phyloP scores from a whole-genome alignment of 2,329 filamentous ascomycete genomes.

The Falciphora oryzae region DNA sequence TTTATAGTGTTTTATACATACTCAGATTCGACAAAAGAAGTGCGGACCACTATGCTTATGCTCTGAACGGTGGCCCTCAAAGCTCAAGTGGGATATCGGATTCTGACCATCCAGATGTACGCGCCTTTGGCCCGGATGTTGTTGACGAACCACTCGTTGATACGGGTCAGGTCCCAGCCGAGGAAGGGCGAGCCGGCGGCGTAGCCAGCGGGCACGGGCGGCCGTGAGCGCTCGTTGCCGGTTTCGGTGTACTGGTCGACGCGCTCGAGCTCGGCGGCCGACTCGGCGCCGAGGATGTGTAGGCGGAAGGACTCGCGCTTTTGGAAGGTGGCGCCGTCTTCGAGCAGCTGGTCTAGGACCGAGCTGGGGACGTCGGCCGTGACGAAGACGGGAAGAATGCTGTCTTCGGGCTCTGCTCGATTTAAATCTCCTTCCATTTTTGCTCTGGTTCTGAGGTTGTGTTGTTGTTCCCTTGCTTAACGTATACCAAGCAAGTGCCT shows the following conservation, averaged over 20 bases:
- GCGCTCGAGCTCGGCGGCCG: background rate
- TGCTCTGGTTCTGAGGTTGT: background rate
- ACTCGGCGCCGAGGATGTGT: background rate
- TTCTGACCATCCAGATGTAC: background rate
- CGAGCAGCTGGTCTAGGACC: background rate
- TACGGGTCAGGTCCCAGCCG: no score
- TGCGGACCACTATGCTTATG: no score
- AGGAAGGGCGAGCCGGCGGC: no score
- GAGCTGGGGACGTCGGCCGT: background rate
- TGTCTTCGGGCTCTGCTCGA: background rate
- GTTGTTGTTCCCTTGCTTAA: no score
- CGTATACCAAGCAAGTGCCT: no score
- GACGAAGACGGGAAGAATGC: background rate
- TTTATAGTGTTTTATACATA: no score
- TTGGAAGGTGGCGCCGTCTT: background rate
- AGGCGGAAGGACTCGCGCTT: background rate
- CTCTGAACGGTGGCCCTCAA: background rate
- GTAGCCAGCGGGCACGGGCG: no score
- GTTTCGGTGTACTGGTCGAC: no score
- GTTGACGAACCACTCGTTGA: no score
- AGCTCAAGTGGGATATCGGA: background rate
- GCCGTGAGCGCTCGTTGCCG: no score
- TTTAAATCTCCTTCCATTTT: background rate
- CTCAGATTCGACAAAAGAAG: background rate
- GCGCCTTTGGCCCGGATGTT: no score